Conservation (phyloP, 2,329 filamentous ascomycete species). For the Corinectria fuckeliana region DNA sequence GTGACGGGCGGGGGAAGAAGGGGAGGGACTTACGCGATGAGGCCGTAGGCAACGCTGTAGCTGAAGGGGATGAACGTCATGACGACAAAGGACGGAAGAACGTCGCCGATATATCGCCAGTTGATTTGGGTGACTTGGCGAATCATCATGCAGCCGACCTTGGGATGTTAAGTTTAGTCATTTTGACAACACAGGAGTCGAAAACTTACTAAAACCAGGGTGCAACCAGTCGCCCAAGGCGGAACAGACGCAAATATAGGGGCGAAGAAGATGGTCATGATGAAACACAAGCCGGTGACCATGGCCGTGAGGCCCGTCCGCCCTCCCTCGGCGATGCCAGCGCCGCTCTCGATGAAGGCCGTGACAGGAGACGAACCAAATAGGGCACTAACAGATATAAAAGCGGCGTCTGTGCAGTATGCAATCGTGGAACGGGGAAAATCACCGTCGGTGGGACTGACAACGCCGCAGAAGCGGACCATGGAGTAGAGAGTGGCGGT, state of each 20-base stretch:
- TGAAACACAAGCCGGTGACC: slow-evolving; percentile 71
- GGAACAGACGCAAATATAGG: slow-evolving; percentile 80
- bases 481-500: slow-evolving; percentile 83
- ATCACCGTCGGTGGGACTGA: slow-evolving; percentile 72
- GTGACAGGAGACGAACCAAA: slow-evolving; percentile 76
- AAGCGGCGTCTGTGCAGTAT: slow-evolving; percentile 74
- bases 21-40: slow-evolving; percentile 65
- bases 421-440: slow-evolving; percentile 86
- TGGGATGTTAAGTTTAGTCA: slow-evolving; percentile 2
- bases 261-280: slow-evolving; percentile 76
- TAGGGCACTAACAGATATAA: slow-evolving; percentile 73
- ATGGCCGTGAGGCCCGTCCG: slow-evolving; percentile 76
- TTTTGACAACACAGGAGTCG: background rate
- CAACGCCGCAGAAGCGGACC: slow-evolving; percentile 74
- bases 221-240: slow-evolving; percentile 79
- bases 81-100: slow-evolving; percentile 77
- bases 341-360: slow-evolving; percentile 77
- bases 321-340: slow-evolving; percentile 77
- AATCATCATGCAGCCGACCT: slow-evolving; percentile 81
- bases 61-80: slow-evolving; percentile 79
- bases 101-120: slow-evolving; percentile 78
- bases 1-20: background rate
- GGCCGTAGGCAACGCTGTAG: slow-evolving; percentile 79
- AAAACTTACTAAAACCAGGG: slow-evolving; percentile 66
- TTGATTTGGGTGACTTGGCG: slow-evolving; percentile 77